Conservation (phyloP, 768 basidiomycete genomes). For the Tricholoma bakamatsutake region DNA sequence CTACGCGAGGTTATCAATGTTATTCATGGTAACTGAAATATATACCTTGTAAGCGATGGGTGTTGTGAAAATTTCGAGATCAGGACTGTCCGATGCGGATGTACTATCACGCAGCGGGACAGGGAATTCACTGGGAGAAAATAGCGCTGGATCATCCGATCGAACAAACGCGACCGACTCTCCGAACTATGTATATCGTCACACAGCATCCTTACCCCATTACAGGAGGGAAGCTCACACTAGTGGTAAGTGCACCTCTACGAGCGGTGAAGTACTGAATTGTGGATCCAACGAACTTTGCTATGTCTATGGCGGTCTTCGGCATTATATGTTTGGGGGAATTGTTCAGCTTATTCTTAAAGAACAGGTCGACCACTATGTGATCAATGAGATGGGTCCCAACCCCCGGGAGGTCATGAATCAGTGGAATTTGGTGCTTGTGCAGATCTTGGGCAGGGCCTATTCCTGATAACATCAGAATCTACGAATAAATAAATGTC, state of each 20-base stretch:
- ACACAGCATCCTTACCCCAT: not conserved
- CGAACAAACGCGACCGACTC: not conserved
- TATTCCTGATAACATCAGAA: not conserved
- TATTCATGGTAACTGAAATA: not conserved
- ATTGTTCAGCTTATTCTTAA: slow-evolving; percentile 43
- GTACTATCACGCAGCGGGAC: not conserved
- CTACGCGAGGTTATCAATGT: not conserved
- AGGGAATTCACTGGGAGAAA: not conserved
- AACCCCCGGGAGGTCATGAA: slow-evolving; percentile 55
- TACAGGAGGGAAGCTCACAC: not conserved
- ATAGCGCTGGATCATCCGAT: not conserved
- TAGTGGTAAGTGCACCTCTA: not conserved
- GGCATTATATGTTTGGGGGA: slow-evolving; percentile 39
- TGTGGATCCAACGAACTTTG: not conserved
- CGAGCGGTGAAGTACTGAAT: not conserved
- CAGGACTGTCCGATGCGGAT: not conserved
- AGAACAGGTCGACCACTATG: slow-evolving; percentile 45
- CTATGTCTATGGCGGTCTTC: not conserved
- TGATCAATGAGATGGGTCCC: slow-evolving; percentile 77
- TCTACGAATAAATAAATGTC: not conserved
- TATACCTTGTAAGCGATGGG: not conserved
- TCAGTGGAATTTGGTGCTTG: not conserved
- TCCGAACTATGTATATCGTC: not conserved
- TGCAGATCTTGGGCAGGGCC: not conserved
- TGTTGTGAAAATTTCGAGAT: not conserved